Evolutionary conservation across 805 yeast genomes (phyloP).

Genomic region (Kodamaea lidongshanica): DNA sequence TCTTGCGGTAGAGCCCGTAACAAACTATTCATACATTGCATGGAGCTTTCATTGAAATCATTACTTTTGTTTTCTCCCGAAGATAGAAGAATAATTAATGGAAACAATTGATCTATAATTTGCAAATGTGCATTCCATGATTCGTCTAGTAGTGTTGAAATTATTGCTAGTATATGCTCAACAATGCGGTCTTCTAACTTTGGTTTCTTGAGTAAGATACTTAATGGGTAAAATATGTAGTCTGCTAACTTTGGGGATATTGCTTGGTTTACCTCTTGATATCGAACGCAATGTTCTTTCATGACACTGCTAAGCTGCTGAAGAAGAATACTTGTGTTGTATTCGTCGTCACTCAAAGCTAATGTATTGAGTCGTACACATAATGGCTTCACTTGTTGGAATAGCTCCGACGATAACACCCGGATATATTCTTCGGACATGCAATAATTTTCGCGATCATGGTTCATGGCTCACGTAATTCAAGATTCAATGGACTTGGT

Average conservation of each 20-base stretch:
- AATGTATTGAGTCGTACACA: conserved; percentile 22
- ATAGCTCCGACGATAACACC: conserved; percentile 15
- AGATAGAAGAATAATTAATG: conserved; percentile 23
- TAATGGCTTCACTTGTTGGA: conserved; percentile 22
- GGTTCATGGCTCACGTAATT: too few relatives aligned
- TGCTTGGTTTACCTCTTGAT: conserved; percentile 1
- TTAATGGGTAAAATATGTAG: conserved; percentile 36
- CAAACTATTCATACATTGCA: conserved; percentile 12
- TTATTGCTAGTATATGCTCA: conserved; percentile 20
- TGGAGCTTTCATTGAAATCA: conserved; percentile 15
- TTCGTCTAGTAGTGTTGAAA: conserved; percentile 23
- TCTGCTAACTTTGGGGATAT: conserved; percentile 32
- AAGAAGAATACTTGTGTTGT: neutral
- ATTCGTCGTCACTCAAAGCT: conserved; percentile 1
- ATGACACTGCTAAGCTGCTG: conserved; percentile 1
- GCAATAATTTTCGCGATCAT: too few relatives aligned
- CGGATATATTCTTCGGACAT: conserved; percentile 3
- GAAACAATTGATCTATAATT: conserved; percentile 31
- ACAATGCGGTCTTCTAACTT: conserved; percentile 16
- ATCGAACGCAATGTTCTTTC: conserved; percentile 2
- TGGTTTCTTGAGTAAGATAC: conserved; percentile 26
- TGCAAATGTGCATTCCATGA: conserved; percentile 25
- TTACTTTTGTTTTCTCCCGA: conserved; percentile 11
- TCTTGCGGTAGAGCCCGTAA: conserved; percentile 15
- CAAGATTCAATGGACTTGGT: too few relatives aligned